Conservation (phyloP, 345 rosid genomes). For the Lepidium aucheri region DNA sequence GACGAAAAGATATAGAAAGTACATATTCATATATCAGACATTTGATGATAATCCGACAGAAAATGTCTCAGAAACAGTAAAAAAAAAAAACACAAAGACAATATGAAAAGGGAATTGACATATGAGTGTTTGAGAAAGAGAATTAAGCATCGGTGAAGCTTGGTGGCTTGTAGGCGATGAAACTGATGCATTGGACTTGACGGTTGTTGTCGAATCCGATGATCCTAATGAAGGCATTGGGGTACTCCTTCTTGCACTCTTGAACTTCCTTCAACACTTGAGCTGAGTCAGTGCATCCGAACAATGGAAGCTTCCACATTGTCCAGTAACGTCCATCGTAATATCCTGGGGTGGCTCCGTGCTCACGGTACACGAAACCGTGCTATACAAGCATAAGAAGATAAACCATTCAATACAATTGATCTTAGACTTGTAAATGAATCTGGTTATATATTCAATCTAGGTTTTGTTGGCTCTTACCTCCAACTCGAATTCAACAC, state of each 20-base stretch:
- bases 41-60: slow-evolving; percentile 8
- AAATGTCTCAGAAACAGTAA: slow-evolving; percentile 7
- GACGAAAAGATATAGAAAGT: not conserved
- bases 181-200: slow-evolving; percentile 38
- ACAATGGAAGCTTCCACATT: slow-evolving; percentile 37
- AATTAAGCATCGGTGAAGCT: slow-evolving; percentile 29
- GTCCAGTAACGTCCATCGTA: slow-evolving; percentile 36
- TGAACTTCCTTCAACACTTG: slow-evolving; percentile 33
- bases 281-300: slow-evolving; percentile 29
- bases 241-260: slow-evolving; percentile 31
- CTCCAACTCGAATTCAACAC: slow-evolving; percentile 55
- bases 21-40: slow-evolving; percentile 25
- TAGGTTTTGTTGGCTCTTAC: not conserved
- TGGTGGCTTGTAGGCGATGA: slow-evolving; percentile 33
- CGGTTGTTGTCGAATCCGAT: slow-evolving; percentile 33
- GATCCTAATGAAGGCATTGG: slow-evolving; percentile 26
- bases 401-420: not conserved
- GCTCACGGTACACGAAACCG: slow-evolving; percentile 35
- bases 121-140: not conserved
- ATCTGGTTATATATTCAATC: too few relatives aligned
- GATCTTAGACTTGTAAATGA: too few relatives aligned
- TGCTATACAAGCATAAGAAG: slow-evolving; percentile 1
- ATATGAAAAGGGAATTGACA: slow-evolving; percentile 8
- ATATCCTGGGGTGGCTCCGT: slow-evolving; percentile 27
- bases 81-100: not conserved